Conservation (phyloP, 2,329 filamentous ascomycete species). For the Fusarium papillatum region DNA sequence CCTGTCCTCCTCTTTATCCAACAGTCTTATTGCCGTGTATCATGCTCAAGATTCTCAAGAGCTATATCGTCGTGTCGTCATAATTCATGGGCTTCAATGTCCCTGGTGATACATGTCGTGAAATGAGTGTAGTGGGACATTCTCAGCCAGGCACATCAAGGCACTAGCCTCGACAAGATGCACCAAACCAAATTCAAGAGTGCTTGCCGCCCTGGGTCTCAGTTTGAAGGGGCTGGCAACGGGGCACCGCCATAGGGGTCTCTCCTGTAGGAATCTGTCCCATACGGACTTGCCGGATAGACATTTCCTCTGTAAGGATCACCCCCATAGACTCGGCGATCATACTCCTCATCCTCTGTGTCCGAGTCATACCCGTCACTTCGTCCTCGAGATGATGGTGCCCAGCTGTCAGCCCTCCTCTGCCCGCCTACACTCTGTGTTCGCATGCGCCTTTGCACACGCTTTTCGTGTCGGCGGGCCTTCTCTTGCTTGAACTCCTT, state of each 20-base stretch:
- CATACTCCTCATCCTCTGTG: conserved; percentile 55
- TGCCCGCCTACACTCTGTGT: conserved; percentile 47
- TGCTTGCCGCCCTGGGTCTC: conserved; percentile 16
- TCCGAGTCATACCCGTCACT: conserved; percentile 54
- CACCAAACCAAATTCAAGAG: not conserved
- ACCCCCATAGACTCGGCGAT: conserved; percentile 60
- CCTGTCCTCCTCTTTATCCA: conserved; percentile 21
- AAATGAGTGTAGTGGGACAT: not conserved
- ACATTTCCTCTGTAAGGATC: conserved; percentile 31
- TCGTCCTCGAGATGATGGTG: conserved; percentile 55
- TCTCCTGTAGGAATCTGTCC: conserved; percentile 30
- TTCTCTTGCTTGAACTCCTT: conserved; percentile 64
- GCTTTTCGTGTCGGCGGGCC: conserved; percentile 61
- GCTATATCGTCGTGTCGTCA: conserved; percentile 40
- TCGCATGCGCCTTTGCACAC: conserved; percentile 54
- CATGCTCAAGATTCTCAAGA: conserved; percentile 29
- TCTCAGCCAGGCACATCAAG: not conserved
- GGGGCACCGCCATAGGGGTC: conserved; percentile 44
- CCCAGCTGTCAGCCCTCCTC: conserved; percentile 61
- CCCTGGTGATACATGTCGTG: conserved; percentile 7
- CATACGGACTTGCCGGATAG: conserved; percentile 34
- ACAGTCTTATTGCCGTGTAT: conserved; percentile 5
- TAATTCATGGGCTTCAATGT: conserved; percentile 39
- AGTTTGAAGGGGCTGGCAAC: conserved; percentile 53
- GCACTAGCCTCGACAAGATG: not conserved